These are phyloP conservation scores for Euphorbia peplus DNA, from an alignment of 345 rosid species.

Conservation along the genomic window DNA sequence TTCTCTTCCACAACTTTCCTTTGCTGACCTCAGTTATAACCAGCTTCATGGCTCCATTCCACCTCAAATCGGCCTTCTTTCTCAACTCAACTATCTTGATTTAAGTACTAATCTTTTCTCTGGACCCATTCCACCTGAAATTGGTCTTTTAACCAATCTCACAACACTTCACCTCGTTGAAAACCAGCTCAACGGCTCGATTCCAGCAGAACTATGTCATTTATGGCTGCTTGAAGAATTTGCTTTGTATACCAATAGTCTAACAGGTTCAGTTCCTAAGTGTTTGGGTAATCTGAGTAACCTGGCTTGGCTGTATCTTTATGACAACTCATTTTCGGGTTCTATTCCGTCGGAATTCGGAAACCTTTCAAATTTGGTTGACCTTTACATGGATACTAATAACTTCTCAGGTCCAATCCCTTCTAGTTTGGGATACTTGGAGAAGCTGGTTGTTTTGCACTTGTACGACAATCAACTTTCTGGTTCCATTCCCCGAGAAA, in stretches of 20 bases:
- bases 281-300: conserved; percentile 15
- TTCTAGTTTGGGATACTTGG: conserved; percentile 10
- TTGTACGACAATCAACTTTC: conserved; percentile 1
- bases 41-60: conserved; percentile 17
- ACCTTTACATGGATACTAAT: conserved; percentile 17
- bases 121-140: conserved; percentile 19
- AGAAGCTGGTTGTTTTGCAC: neutral
- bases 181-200: conserved; percentile 16
- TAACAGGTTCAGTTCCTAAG: conserved; percentile 21
- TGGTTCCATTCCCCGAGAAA: neutral
- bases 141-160: conserved; percentile 19
- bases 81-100: neutral
- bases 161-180: conserved; percentile 1
- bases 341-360: conserved; percentile 24
- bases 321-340: conserved; percentile 2
- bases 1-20: conserved; percentile 19
- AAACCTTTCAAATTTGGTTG: conserved; percentile 8
- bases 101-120: neutral
- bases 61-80: conserved; percentile 19
- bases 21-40: conserved; percentile 16
- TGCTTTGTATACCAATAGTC: conserved; percentile 14
- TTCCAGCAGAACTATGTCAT: conserved; percentile 18
- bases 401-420: conserved; percentile 20
- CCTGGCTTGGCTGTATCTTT: neutral
- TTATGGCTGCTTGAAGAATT: conserved; percentile 13